Conservation (phyloP, 139 green algal genomes). For the Yamagishiella unicocca region DNA sequence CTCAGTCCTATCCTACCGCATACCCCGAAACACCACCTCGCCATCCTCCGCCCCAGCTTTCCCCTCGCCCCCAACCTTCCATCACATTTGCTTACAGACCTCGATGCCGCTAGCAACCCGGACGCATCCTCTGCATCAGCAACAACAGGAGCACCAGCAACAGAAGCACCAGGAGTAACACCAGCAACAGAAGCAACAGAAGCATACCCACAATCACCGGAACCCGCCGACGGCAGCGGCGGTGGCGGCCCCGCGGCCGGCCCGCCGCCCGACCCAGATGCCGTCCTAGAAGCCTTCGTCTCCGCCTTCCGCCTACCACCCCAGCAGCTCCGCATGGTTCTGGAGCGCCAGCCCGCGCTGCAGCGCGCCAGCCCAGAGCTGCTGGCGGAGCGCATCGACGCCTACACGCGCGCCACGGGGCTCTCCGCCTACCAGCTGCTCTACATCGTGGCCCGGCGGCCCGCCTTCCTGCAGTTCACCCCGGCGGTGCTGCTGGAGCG, state of each 20-base stretch:
- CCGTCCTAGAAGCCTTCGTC: conserved; percentile 1
- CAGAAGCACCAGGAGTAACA: too few relatives aligned
- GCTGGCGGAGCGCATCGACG: conserved; percentile 6
- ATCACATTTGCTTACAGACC: too few relatives aligned
- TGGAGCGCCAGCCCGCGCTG: conserved; percentile 42
- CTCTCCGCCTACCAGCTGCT: conserved; percentile 26
- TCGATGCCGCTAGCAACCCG: too few relatives aligned
- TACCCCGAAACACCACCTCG: too few relatives aligned
- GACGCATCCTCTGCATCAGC: too few relatives aligned
- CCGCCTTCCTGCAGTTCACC: conserved; percentile 1
- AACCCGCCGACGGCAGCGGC: too few relatives aligned
- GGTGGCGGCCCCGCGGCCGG: background rate
- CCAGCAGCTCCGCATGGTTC: conserved; percentile 28
- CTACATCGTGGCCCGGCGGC: conserved; percentile 28
- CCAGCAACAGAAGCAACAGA: too few relatives aligned
- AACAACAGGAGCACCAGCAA: too few relatives aligned
- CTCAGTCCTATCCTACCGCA: too few relatives aligned
- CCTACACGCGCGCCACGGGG: conserved; percentile 6
- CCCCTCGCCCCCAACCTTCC: too few relatives aligned
- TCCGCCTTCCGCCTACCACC: conserved; percentile 24
- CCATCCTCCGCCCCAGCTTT: too few relatives aligned
- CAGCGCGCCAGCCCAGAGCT: background rate
- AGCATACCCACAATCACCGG: too few relatives aligned
- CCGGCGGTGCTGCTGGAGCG: background rate
- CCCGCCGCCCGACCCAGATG: background rate